Conservation (phyloP, 805 yeast genomes). For the Kodamaea kaohsiungensis region DNA sequence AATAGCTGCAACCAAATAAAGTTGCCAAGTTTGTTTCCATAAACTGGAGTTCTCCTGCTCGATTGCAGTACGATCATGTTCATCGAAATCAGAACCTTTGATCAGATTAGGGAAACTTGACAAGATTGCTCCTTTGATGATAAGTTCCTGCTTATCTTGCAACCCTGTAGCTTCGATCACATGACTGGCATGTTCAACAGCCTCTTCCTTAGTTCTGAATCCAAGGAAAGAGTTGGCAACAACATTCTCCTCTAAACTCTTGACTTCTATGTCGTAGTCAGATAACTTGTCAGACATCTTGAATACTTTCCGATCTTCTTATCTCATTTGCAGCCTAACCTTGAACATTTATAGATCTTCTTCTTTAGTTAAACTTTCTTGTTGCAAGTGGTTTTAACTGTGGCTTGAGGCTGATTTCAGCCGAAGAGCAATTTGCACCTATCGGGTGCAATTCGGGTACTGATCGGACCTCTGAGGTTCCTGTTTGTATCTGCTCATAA, state of each 20-base stretch:
- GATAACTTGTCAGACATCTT: neutral
- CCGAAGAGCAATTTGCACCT: neutral
- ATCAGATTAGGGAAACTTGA: constrained; percentile 1
- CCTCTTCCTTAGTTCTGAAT: neutral
- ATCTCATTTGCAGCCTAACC: neutral
- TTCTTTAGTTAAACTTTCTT: neutral
- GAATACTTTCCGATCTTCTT: neutral
- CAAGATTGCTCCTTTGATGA: constrained; percentile 6
- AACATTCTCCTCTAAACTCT: neutral
- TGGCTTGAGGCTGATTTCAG: neutral
- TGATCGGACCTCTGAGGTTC: neutral
- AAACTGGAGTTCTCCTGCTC: neutral
- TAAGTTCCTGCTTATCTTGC: neutral
- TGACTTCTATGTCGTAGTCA: neutral
- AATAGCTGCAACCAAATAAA: constrained; percentile 5
- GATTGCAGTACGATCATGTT: neutral
- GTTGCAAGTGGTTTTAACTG: neutral
- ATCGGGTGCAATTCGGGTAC: neutral
- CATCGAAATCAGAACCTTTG: neutral
- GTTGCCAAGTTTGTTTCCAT: constrained; percentile 7
- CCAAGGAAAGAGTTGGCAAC: constrained; percentile 5
- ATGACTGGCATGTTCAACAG: neutral
- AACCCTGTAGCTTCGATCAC: neutral
- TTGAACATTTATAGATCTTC: neutral
- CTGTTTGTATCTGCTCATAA: neutral